These are phyloP conservation scores for Protomyces inouyei DNA, from an alignment of 1,139 yeast genomes.

Conservation along the genomic window DNA sequence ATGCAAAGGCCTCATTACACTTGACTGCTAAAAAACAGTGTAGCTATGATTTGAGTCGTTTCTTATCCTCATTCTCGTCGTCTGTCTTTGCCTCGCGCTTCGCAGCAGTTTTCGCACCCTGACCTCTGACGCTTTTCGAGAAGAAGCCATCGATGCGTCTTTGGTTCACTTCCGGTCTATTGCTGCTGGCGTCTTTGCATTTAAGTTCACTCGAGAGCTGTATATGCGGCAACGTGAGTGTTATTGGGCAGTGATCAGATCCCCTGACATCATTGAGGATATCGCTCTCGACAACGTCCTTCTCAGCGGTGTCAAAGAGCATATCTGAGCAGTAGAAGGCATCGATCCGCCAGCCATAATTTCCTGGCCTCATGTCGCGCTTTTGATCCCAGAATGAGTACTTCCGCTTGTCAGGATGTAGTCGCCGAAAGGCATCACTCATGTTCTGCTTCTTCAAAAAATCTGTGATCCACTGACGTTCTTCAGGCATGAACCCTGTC, in stretches of 20 bases:
- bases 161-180: slow-evolving; percentile 13
- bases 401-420: slow-evolving; percentile 12
- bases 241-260: slow-evolving; percentile 25
- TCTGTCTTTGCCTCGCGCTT: slow-evolving; percentile 16
- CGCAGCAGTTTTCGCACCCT: slow-evolving; percentile 8
- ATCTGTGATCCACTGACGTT: slow-evolving; percentile 23
- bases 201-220: not conserved
- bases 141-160: slow-evolving; percentile 22
- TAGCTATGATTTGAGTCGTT: not conserved
- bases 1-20: no score
- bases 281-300: not conserved
- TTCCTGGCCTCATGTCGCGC: slow-evolving; percentile 13
- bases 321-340: slow-evolving; percentile 18
- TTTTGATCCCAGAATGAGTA: slow-evolving; percentile 27
- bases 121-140: slow-evolving; percentile 15
- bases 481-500: slow-evolving; percentile 21
- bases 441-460: slow-evolving; percentile 2
- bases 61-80: not conserved
- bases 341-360: slow-evolving; percentile 26
- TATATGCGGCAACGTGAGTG: not conserved
- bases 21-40: not conserved
- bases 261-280: slow-evolving; percentile 22
- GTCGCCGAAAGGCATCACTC: slow-evolving; percentile 21
- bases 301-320: not conserved
- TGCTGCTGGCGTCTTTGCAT: slow-evolving; percentile 26